Evolutionary conservation across 805 yeast genomes (phyloP).

Genomic region (Wickerhamiella slavikovae): DNA sequence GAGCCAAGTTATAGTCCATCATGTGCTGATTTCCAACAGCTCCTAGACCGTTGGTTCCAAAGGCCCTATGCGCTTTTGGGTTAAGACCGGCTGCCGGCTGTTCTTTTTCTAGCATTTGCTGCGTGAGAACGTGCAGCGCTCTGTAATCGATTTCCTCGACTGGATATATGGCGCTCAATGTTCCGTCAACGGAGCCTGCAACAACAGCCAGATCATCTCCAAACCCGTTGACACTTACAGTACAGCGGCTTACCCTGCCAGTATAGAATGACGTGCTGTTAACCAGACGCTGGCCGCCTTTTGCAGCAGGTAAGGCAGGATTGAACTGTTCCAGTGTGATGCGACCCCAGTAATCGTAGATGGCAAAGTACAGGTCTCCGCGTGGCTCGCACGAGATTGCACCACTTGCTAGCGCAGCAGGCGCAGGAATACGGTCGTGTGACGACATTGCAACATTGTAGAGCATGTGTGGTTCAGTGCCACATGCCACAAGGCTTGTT

Average conservation of each 20-base stretch:
- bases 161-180: constrained; percentile 53
- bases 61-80: constrained; percentile 26
- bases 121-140: constrained; percentile 66
- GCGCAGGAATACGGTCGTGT: constrained; percentile 43
- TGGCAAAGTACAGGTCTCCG: constrained; percentile 42
- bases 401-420: constrained; percentile 57
- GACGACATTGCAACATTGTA: constrained; percentile 58
- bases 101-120: constrained; percentile 65
- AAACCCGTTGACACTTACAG: constrained; percentile 14
- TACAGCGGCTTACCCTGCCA: constrained; percentile 25
- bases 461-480: constrained; percentile 87
- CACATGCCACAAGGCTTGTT: constrained; percentile 69
- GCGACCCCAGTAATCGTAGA: constrained; percentile 46
- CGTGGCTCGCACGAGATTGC: constrained; percentile 8
- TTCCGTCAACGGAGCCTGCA: constrained; percentile 66
- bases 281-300: constrained; percentile 57
- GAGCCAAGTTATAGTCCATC: constrained; percentile 14
- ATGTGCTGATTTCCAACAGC: constrained; percentile 8
- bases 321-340: constrained; percentile 68
- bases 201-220: constrained; percentile 26
- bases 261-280: constrained; percentile 50
- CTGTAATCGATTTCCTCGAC: constrained; percentile 57
- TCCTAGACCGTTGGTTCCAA: constrained; percentile 5
- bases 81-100: constrained; percentile 60
- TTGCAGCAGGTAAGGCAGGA: constrained; percentile 74